Evolutionary conservation across 495 filamentous ascomycete species (phyloP).

Genomic region (Rusavskia elegans): DNA sequence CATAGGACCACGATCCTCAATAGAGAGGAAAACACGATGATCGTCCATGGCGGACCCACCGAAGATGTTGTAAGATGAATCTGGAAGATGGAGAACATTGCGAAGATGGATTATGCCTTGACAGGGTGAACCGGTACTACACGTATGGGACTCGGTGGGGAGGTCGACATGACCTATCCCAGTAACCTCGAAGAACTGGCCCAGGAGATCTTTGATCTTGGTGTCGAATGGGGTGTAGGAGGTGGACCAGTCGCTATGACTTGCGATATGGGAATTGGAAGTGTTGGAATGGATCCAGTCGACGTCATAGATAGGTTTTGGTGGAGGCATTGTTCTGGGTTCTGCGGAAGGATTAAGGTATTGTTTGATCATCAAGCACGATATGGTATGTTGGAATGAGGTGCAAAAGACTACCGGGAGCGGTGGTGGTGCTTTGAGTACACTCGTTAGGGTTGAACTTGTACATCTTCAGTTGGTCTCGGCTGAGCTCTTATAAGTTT

Average conservation of each 20-base stretch:
- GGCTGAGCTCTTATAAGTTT: too few species aligned
- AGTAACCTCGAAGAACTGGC: neutral
- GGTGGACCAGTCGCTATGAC: conserved; percentile 10
- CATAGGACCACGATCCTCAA: neutral
- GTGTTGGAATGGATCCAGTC: conserved; percentile 9
- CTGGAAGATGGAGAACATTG: conserved; percentile 8
- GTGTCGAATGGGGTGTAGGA: conserved; percentile 7
- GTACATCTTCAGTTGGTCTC: too few species aligned
- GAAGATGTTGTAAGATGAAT: conserved; percentile 8
- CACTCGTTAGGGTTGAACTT: too few species aligned
- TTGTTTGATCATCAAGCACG: too few species aligned
- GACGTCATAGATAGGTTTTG: neutral
- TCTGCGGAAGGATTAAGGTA: too few species aligned
- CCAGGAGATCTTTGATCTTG: neutral
- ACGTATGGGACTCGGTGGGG: conserved; percentile 3
- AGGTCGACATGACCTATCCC: conserved; percentile 11
- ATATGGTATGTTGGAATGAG: too few species aligned
- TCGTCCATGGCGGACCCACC: neutral
- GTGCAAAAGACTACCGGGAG: too few species aligned
- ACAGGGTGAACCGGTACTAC: neutral
- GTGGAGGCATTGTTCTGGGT: neutral
- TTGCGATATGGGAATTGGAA: conserved; percentile 11
- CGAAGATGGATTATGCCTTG: conserved; percentile 3
- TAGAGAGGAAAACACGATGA: too few species aligned
- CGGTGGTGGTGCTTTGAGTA: too few species aligned